Percentiles rank a stretch among this genome's conserved stretches.
Evolutionary conservation across 805 yeast species (phyloP).

Genomic region (Nakazawaea sp.): DNA sequence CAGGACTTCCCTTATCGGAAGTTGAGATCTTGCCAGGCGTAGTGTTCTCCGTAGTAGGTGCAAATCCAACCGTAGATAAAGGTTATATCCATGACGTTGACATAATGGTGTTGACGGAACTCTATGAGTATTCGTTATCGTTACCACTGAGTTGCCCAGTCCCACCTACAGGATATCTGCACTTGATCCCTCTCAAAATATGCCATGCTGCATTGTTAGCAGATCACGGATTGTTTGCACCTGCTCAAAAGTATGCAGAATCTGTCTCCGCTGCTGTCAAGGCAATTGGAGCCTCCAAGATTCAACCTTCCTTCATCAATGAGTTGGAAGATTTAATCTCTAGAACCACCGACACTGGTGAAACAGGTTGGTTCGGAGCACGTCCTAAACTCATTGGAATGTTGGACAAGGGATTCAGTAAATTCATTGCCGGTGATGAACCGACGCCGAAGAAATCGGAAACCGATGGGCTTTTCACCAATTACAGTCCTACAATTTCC

Average conservation of each 20-base stretch:
- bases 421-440: constrained; percentile 79
- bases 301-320: constrained; percentile 25
- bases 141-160: constrained; percentile 23
- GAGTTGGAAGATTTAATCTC: constrained; percentile 32
- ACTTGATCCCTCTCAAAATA: constrained; percentile 42
- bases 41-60: constrained; percentile 33
- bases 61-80: neutral
- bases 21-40: constrained; percentile 22
- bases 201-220: constrained; percentile 60
- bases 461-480: constrained; percentile 58
- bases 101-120: constrained; percentile 52
- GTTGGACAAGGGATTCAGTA: constrained; percentile 69
- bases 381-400: constrained; percentile 77
- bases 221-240: constrained; percentile 53
- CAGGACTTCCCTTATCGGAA: constrained; percentile 36
- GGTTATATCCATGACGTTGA: constrained; percentile 22
- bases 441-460: constrained; percentile 13
- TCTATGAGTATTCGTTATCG: constrained; percentile 52
- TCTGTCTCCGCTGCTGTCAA: constrained; percentile 32
- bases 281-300: constrained; percentile 27
- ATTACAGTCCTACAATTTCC: constrained; percentile 64
- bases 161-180: constrained; percentile 29
- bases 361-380: constrained; percentile 68
- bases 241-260: constrained; percentile 62
- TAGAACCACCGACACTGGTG: constrained; percentile 38